Conservation (phyloP, 2,329 filamentous ascomycete species). For the Alternaria solani region DNA sequence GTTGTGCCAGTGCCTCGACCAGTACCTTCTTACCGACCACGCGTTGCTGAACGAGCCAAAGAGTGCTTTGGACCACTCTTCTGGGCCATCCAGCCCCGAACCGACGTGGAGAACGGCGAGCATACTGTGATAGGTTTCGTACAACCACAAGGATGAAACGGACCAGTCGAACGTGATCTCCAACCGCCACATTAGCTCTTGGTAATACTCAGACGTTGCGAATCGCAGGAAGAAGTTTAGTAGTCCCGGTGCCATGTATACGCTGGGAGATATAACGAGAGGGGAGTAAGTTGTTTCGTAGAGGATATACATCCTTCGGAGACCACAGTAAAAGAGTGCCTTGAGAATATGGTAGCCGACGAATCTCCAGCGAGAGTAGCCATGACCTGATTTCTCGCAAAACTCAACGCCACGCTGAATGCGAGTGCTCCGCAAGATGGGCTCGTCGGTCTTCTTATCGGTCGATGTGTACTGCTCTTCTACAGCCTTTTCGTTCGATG, state of each 20-base stretch:
- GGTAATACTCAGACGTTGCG: constrained; percentile 6
- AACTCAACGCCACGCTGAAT: background rate
- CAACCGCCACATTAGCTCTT: constrained; percentile 9
- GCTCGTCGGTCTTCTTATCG: constrained; percentile 13
- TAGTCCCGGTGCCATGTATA: background rate
- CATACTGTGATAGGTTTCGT: constrained; percentile 22
- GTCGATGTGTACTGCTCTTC: background rate
- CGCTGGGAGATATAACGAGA: background rate
- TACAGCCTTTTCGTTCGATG: background rate
- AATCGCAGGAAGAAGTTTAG: constrained; percentile 14
- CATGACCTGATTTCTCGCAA: background rate
- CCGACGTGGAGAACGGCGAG: constrained; percentile 23
- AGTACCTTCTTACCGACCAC: constrained; percentile 26
- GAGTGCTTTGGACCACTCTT: constrained; percentile 19
- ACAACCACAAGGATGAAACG: constrained; percentile 22
- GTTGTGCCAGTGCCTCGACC: constrained; percentile 34
- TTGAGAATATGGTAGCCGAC: constrained; percentile 8
- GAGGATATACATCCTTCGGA: background rate
- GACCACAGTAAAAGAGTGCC: background rate
- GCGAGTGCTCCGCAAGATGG: background rate
- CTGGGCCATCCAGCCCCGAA: constrained; percentile 7
- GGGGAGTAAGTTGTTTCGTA: constrained; percentile 4
- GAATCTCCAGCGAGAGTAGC: constrained; percentile 9
- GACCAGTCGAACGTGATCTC: constrained; percentile 18
- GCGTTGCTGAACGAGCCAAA: constrained; percentile 17